Evolutionary conservation across 1,139 yeast genomes (phyloP), one percentile per base, ranked within the genome.

Genomic region (Lodderomyces jiufengensis): DNA sequence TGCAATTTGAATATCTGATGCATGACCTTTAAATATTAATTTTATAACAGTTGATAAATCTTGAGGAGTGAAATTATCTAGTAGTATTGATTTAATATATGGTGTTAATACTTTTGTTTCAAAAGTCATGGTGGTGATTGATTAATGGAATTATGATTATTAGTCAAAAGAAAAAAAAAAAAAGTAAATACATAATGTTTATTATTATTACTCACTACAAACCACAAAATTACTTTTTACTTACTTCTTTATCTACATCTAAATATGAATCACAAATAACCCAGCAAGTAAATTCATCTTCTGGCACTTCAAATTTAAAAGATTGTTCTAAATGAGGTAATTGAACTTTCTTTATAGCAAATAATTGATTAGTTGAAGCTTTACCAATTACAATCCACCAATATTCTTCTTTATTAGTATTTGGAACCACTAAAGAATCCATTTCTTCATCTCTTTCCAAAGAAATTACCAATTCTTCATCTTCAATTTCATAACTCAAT

Each of bases 301-400:
- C 56, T 0, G 88, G 81, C 13, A 85, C 55, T 0, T 78, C 65
- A 45, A 85, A 75, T 20, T 73, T 75, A 13, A 82, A 66, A 3
- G 61, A 51, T 50, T 81, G 86, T 2, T 59, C 53, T 38, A 80
- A 79, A 42, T 76, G 69, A 10, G 66, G 52, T 3, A 87, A 60
- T 0, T 74, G 59, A 1, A 84, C 70, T 53, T 82, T 82, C 53
- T 83, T 84, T 41, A 88, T 80, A 0, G 88, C 92, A 48, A 79
- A 83, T 21, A 92, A 59, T 48, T 82, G 84, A 42, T 73, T 76
- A 2, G 73, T 63, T 2, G 60, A 51, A 0, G 73, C 53, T 44
- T 84, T 84, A 9, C 97, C 97, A 31, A 90, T 60, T 7, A 90
- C 82, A 20, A 92, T 55, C 92, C 92, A 83, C 96, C 97, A 92